Conservation (phyloP, 2,329 filamentous ascomycete species). For the Colletotrichum chlorophyti region DNA sequence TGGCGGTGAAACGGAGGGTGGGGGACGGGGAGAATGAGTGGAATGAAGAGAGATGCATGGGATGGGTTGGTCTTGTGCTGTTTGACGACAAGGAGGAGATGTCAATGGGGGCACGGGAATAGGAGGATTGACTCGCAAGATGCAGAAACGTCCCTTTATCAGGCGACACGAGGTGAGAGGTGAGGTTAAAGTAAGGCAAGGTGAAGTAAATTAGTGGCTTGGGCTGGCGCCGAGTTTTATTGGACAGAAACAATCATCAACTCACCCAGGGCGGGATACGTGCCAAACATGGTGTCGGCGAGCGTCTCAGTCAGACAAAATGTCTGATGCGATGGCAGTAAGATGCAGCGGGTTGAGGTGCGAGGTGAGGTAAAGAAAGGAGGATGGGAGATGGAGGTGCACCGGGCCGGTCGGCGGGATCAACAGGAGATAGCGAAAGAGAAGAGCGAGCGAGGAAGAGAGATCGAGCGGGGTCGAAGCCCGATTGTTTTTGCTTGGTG, state of each 20-base stretch:
- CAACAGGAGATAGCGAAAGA: slow-evolving; percentile 10
- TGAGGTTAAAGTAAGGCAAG: too few species aligned
- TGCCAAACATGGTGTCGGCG: slow-evolving; percentile 50
- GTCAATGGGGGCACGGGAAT: not conserved
- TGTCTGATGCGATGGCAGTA: slow-evolving; percentile 1
- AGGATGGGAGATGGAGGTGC: not conserved
- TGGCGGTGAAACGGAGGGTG: slow-evolving; percentile 7
- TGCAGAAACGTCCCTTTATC: not conserved
- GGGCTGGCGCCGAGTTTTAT: too few species aligned
- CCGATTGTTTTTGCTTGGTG: not conserved
- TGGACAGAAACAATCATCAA: slow-evolving; percentile 18
- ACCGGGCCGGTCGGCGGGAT: not conserved
- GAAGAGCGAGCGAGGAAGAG: not conserved
- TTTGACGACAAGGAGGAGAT: slow-evolving; percentile 8
- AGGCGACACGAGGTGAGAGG: not conserved
- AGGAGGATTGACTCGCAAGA: not conserved
- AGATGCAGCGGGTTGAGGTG: not conserved
- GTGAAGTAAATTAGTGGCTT: too few species aligned
- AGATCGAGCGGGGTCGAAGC: slow-evolving; percentile 22
- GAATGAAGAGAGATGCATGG: slow-evolving; percentile 6
- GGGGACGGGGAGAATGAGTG: slow-evolving; percentile 13
- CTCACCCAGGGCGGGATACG: slow-evolving; percentile 48
- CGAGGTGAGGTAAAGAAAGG: not conserved
- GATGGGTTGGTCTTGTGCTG: slow-evolving; percentile 1
- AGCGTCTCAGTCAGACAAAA: not conserved